phyloP scores from a whole-genome alignment of 139 green algal species.

The Asterochloris erici region DNA sequence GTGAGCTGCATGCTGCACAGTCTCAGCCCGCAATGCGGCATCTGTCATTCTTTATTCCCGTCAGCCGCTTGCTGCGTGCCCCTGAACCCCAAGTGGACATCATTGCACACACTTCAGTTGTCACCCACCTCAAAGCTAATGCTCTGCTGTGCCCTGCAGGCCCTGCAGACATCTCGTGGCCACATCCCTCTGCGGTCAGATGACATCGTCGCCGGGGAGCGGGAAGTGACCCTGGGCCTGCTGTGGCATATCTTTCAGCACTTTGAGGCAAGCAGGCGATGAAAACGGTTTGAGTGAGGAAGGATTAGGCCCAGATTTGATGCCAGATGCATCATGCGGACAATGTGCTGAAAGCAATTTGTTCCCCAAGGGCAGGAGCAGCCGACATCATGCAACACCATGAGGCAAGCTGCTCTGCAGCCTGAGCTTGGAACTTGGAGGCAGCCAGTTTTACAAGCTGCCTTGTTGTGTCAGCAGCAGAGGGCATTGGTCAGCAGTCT shows the following conservation, averaged over 20 bases:
- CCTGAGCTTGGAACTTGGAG: not conserved
- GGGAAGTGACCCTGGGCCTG: slow-evolving; percentile 51
- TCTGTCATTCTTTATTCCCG: not conserved
- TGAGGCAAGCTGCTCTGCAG: not conserved
- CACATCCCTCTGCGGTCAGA: slow-evolving; percentile 18
- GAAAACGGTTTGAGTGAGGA: no score
- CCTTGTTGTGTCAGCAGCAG: no score
- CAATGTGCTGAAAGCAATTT: not conserved
- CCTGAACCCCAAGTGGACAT: not conserved
- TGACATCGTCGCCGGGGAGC: slow-evolving; percentile 61
- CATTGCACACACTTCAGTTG: not conserved
- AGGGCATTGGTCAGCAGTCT: no score
- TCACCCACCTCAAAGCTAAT: not conserved
- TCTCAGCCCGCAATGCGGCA: not conserved
- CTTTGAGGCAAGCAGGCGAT: slow-evolving; percentile 30
- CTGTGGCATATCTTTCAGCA: slow-evolving; percentile 54
- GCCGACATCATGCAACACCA: not conserved
- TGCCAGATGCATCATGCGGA: not conserved
- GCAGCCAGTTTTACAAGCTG: no score
- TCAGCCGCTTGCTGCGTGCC: no score
- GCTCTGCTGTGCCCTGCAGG: not conserved
- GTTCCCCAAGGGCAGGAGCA: not conserved
- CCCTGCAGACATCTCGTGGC: not conserved
- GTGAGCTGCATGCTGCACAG: not conserved
- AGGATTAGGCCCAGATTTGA: not conserved